These are phyloP conservation scores for Scenedesmus sp. DNA, from an alignment of 163 green algal species.

Conservation along the genomic window DNA sequence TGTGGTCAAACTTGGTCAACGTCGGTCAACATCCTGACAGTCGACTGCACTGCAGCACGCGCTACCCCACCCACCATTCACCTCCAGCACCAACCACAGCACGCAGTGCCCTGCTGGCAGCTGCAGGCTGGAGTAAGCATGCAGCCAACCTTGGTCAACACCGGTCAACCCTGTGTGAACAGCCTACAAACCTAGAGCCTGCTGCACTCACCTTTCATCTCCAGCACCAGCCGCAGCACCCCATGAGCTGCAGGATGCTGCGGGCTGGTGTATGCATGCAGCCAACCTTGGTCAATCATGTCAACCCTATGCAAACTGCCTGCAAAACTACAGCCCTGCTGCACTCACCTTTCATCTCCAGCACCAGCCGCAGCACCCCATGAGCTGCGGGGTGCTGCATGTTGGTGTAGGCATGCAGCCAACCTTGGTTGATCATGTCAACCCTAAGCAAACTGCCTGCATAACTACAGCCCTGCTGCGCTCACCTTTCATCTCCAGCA, in stretches of 20 bases:
- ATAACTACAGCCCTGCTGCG: constrained; percentile 16
- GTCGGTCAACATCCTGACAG: not conserved
- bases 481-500: constrained; percentile 88
- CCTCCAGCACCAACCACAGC: not conserved
- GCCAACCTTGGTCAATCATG: not conserved
- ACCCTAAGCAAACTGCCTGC: not conserved
- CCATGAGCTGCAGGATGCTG: not conserved
- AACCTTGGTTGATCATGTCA: not conserved
- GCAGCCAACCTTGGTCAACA: not conserved
- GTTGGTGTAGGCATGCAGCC: not conserved
- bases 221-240: not conserved
- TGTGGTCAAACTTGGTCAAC: not conserved
- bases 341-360: not conserved
- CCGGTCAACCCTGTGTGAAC: not conserved
- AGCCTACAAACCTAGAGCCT: not conserved
- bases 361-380: not conserved
- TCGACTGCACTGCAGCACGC: constrained; percentile 7
- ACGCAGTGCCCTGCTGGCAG: not conserved
- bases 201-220: not conserved
- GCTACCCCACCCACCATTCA: not conserved
- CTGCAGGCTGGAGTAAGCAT: not conserved
- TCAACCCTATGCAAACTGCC: not conserved
- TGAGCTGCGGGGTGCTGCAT: not conserved
- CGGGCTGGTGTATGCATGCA: not conserved
- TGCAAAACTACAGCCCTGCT: not conserved